Conservation (phyloP, 306 rosid genomes). For the Dryas octopetala region DNA sequence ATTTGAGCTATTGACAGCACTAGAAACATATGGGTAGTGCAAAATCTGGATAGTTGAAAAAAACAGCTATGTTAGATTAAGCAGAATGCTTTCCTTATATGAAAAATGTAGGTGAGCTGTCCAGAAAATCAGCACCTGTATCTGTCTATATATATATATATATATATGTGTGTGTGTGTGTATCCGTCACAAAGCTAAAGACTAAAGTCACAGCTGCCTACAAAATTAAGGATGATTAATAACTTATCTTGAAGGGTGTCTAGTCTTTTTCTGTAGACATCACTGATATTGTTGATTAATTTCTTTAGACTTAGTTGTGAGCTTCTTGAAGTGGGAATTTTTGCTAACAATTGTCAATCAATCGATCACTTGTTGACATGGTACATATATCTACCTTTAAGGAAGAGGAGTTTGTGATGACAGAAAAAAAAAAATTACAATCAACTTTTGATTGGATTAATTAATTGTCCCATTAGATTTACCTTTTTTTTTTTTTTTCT, state of each 20-base stretch:
- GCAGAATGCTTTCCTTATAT: slow-evolving; percentile 31
- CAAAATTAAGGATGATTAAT: slow-evolving; percentile 16
- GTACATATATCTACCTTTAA: background rate
- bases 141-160: slow-evolving; percentile 16
- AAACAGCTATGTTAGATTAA: slow-evolving; percentile 20
- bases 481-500: background rate
- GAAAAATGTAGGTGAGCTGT: slow-evolving; percentile 54
- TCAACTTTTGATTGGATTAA: background rate
- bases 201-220: slow-evolving; percentile 40
- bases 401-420: background rate
- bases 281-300: slow-evolving; percentile 22
- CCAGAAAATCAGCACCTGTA: slow-evolving; percentile 29
- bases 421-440: background rate
- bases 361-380: slow-evolving; percentile 1
- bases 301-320: background rate
- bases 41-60: slow-evolving; percentile 16
- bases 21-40: background rate
- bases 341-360: background rate
- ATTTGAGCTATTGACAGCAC: slow-evolving; percentile 22
- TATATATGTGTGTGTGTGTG: too few relatives aligned
- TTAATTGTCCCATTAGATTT: slow-evolving; percentile 11
- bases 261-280: slow-evolving; percentile 53
- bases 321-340: slow-evolving; percentile 9
- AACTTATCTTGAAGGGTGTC: slow-evolving; percentile 57
- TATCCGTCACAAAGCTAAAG: slow-evolving; percentile 16